phyloP scores from a whole-genome alignment of 1,139 yeast genomes.

The Yamadazyma taylorii region DNA sequence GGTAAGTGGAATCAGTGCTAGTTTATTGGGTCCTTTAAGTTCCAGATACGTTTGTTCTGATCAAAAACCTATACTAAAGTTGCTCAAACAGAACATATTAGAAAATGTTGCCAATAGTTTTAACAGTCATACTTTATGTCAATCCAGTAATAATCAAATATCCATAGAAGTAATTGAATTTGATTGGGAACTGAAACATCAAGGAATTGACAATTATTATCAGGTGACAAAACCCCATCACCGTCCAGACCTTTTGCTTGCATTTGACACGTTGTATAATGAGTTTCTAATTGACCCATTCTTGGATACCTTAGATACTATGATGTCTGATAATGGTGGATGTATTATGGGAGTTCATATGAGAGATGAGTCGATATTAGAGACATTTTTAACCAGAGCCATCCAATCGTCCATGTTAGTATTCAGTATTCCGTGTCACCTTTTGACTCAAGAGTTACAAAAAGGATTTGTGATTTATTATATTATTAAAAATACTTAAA shows the following conservation, averaged over 20 bases:
- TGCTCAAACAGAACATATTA: constrained; percentile 46
- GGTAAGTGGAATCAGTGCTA: constrained; percentile 55
- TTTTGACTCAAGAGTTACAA: constrained; percentile 28
- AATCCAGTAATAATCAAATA: background rate
- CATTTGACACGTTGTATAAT: constrained; percentile 73
- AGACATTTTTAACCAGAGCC: constrained; percentile 40
- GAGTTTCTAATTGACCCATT: constrained; percentile 58
- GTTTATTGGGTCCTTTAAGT: constrained; percentile 40
- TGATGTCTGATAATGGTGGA: constrained; percentile 34
- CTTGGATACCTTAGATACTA: constrained; percentile 37
- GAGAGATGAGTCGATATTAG: constrained; percentile 54
- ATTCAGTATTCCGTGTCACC: constrained; percentile 26
- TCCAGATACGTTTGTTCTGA: constrained; percentile 57
- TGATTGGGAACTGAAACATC: constrained; percentile 63
- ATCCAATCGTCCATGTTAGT: constrained; percentile 19
- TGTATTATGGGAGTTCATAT: constrained; percentile 55
- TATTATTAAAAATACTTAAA: constrained; percentile 13
- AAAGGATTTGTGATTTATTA: constrained; percentile 49
- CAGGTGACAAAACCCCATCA: constrained; percentile 7
- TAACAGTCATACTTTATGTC: background rate
- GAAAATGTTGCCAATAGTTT: constrained; percentile 25
- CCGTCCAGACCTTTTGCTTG: constrained; percentile 50
- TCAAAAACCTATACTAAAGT: constrained; percentile 56
- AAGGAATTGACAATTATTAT: constrained; percentile 26
- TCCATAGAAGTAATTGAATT: constrained; percentile 48